phyloP scores from a whole-genome alignment of 2,329 filamentous ascomycete genomes.

The Venturiaceae sp. region DNA sequence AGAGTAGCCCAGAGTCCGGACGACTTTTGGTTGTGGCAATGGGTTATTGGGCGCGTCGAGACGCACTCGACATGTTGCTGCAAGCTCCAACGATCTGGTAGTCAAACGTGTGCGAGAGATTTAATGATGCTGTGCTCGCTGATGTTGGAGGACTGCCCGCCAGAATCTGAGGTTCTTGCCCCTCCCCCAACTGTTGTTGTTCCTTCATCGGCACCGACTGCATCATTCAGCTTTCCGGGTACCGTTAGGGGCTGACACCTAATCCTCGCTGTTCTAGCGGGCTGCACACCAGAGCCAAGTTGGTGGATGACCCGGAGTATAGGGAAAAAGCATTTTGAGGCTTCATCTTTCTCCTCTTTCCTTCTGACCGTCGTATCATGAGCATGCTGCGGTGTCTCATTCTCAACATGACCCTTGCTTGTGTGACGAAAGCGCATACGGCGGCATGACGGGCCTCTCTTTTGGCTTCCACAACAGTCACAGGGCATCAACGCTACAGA shows the following conservation, averaged over 20 bases:
- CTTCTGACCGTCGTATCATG: background rate
- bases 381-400: background rate
- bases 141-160: too few relatives aligned
- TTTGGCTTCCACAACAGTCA: background rate
- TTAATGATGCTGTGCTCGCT: too few relatives aligned
- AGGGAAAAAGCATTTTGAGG: too few relatives aligned
- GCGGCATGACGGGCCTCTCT: background rate
- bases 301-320: background rate
- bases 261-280: background rate
- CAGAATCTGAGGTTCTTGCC: too few relatives aligned
- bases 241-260: too few relatives aligned
- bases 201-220: background rate
- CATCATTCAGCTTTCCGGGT: too few relatives aligned
- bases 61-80: background rate
- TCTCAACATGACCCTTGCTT: background rate
- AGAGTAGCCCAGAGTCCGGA: too few relatives aligned
- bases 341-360: background rate
- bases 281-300: background rate
- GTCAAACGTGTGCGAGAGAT: background rate
- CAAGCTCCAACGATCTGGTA: background rate
- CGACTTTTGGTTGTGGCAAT: too few relatives aligned
- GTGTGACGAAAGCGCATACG: background rate
- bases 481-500: background rate
- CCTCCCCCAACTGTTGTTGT: too few relatives aligned
- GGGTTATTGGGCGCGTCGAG: background rate